phyloP scores from a whole-genome alignment of 2,329 filamentous ascomycete genomes.

The Pseudogymnoascus sp. region DNA sequence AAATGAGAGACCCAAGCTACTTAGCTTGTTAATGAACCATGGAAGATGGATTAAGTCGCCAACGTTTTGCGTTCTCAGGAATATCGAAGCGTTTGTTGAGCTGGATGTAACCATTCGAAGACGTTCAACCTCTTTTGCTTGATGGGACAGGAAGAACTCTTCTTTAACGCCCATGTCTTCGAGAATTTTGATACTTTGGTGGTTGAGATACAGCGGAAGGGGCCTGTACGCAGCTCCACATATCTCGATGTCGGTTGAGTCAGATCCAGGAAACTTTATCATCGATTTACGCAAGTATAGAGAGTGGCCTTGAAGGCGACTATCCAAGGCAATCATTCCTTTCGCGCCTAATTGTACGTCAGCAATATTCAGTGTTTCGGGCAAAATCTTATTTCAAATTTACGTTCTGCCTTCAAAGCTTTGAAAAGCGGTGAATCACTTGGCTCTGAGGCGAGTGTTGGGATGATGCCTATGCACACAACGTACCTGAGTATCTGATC shows the following conservation, averaged over 20 bases:
- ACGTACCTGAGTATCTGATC: constrained; percentile 57
- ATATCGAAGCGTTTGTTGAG: constrained; percentile 54
- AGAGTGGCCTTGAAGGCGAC: constrained; percentile 45
- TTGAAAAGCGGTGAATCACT: too few relatives aligned
- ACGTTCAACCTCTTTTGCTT: constrained; percentile 51
- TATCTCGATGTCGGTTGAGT: constrained; percentile 55
- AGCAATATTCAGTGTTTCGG: constrained; percentile 9
- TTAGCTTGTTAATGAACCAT: constrained; percentile 52
- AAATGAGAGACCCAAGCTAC: constrained; percentile 54
- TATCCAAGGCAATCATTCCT: constrained; percentile 68
- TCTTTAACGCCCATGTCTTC: constrained; percentile 62
- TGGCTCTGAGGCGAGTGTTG: too few relatives aligned
- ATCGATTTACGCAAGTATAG: constrained; percentile 65
- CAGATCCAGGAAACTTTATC: constrained; percentile 62
- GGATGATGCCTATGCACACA: not conserved
- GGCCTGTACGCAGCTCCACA: constrained; percentile 62
- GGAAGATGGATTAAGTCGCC: constrained; percentile 53
- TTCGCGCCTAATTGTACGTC: constrained; percentile 48
- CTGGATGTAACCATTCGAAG: constrained; percentile 52
- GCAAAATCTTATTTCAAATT: not conserved
- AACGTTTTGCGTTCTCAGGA: constrained; percentile 55
- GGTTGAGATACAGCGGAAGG: constrained; percentile 64
- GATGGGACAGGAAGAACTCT: constrained; percentile 55
- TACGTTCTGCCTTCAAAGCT: too few relatives aligned
- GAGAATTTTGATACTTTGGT: constrained; percentile 76